Percentiles rank a stretch among this genome's conserved stretches.
phyloP scores from a whole-genome alignment of 2,329 filamentous ascomycete species.

The Neophaeococcomyces mojaviensis region DNA sequence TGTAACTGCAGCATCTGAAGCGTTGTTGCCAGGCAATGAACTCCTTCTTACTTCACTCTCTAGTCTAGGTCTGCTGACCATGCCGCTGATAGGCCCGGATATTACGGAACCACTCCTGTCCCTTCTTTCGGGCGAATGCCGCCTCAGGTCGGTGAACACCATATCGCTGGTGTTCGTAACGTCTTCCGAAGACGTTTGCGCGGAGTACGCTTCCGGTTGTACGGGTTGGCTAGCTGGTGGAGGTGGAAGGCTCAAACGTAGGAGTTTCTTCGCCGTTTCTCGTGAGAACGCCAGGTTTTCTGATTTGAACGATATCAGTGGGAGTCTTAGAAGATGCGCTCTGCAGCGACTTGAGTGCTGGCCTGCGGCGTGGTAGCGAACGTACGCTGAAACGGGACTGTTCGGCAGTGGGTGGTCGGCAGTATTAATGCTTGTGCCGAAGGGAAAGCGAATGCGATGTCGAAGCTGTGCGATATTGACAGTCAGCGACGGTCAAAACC shows the following conservation, averaged over 20 bases:
- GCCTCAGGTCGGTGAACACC: conserved; percentile 16
- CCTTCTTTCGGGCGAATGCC: conserved; percentile 17
- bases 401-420: no score
- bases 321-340: background rate
- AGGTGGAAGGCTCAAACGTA: conserved; percentile 30
- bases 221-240: background rate
- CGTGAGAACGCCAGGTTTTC: conserved; percentile 39
- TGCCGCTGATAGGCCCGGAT: conserved; percentile 22
- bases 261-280: conserved; percentile 41
- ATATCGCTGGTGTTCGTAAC: conserved; percentile 29
- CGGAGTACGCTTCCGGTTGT: background rate
- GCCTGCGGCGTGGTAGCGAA: no score
- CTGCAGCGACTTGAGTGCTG: no score
- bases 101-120: conserved; percentile 20
- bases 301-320: conserved; percentile 3
- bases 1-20: conserved; percentile 25
- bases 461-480: background rate
- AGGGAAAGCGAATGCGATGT: background rate
- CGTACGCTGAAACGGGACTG: no score
- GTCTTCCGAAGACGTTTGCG: conserved; percentile 29
- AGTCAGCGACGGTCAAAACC: no score
- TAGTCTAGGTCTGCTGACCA: conserved; percentile 23
- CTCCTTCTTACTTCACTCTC: conserved; percentile 19
- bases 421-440: background rate
- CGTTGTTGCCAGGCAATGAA: conserved; percentile 15